Evolutionary conservation across 176 grass and related monocot genomes (phyloP).

Genomic region (Ensete ventricosum): DNA sequence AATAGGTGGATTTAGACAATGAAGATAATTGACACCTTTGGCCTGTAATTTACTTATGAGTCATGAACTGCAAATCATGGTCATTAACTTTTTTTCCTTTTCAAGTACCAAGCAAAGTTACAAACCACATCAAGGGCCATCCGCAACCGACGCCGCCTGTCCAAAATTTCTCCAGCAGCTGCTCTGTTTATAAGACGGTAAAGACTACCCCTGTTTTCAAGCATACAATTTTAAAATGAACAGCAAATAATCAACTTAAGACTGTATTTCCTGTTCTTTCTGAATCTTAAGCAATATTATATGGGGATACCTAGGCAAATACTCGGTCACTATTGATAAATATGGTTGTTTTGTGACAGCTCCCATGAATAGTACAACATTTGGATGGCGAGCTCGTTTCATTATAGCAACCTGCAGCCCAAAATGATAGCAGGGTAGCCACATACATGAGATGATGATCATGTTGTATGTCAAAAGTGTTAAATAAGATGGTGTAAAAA

Average conservation of each 20-base stretch:
- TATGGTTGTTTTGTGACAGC: slow-evolving; percentile 72
- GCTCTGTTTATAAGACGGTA: slow-evolving; percentile 70
- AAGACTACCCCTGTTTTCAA: slow-evolving; percentile 70
- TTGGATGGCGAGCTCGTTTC: slow-evolving; percentile 87
- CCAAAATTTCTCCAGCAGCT: slow-evolving; percentile 60
- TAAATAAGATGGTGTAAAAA: too few relatives aligned
- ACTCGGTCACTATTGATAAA: slow-evolving; percentile 88
- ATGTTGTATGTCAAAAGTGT: too few relatives aligned
- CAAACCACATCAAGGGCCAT: slow-evolving; percentile 87
- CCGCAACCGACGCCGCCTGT: slow-evolving; percentile 59
- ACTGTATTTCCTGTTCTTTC: not conserved
- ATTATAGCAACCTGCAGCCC: slow-evolving; percentile 73
- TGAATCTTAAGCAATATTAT: not conserved
- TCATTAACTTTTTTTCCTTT: too few relatives aligned
- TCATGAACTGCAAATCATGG: not conserved
- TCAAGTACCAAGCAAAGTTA: not conserved
- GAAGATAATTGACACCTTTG: slow-evolving; percentile 94
- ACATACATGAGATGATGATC: too few relatives aligned
- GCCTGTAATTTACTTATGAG: slow-evolving; percentile 41
- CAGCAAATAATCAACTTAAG: not conserved
- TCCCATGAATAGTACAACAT: slow-evolving; percentile 90
- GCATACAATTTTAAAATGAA: not conserved
- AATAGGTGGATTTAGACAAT: slow-evolving; percentile 90
- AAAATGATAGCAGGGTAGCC: not conserved
- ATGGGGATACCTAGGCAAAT: slow-evolving; percentile 60